Evolutionary conservation across 441 rosid species (phyloP).

Genomic region (Populus trichocarpa): DNA sequence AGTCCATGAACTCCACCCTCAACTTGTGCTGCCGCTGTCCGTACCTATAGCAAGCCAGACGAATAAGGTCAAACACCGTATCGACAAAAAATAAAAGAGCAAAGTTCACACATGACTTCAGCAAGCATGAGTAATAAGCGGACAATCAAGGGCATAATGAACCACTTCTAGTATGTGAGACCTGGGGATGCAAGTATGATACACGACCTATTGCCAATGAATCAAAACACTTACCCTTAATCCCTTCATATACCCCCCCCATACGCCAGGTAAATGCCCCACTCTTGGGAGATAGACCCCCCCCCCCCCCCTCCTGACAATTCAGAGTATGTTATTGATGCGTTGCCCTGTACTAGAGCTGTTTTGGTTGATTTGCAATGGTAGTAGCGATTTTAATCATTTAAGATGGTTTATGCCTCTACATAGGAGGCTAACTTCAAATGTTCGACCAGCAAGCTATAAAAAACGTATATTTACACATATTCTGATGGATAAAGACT

Average conservation of each 20-base stretch:
- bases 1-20: constrained; percentile 85
- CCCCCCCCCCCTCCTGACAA: too few species aligned
- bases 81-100: too few species aligned
- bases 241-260: too few species aligned
- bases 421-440: background rate
- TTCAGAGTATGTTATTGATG: too few species aligned
- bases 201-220: too few species aligned
- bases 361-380: background rate
- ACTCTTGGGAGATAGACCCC: too few species aligned
- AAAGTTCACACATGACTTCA: background rate
- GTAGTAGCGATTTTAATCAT: background rate
- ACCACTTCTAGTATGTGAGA: background rate
- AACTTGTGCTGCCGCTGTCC: constrained; percentile 81
- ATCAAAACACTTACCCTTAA: too few species aligned
- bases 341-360: too few species aligned
- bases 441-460: background rate
- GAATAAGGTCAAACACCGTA: background rate
- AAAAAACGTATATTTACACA: background rate
- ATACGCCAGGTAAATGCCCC: too few species aligned
- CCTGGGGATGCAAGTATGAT: too few species aligned
- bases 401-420: background rate
- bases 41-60: constrained; percentile 33
- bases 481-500: background rate
- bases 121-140: background rate
- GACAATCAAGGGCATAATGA: background rate